Base-by-base conservation (phyloP, 768 basidiomycete genomes). In the Amanita inopinata region DNA sequence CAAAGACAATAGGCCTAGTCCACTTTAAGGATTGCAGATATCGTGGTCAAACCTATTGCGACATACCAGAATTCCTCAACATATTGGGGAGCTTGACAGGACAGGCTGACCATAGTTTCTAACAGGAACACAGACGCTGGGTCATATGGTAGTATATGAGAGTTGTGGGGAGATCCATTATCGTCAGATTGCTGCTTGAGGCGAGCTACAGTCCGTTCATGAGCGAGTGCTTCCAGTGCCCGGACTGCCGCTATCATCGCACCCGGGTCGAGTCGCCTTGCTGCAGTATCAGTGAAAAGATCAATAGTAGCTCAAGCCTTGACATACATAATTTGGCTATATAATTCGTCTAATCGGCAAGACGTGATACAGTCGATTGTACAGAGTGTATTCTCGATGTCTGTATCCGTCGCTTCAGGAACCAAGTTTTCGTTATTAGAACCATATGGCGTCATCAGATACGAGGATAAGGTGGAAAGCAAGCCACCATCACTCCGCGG, bases 341-440 rank as follows among this genome's bases (percentile, higher is more conserved):
- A 98, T 2, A 99, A 70, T 56, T 96, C 91, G 50, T 99, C 96
- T 25, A 99, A 64, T 25, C 86, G 79, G 60, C 96, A 99, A 12
- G 90, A 87, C 2, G 81, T 80, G 45, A 99, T 83, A 57, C 93
- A 97, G 56, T 99, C 96, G 35, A 98, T 85, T 4, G 94, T 84
- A 48, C 87, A 93, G 2, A 99, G 67, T 0, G 96, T 97, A 46
- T 81, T 93, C 62, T 98, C 96, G 14, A 98, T 69, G 52, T 98
- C 92, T 28, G 78, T 73, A 18, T 92, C 88, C 0, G 85, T 92
- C n/a, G 88, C 85, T 53, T 89, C 85, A 1, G 85, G 80, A 2
- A 88, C 74, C n/a, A 80, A 61, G 17, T 74, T 67, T n/a, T 94
- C 91, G 4, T 75, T 67, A 51, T 75, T 83, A 17, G 73, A 54